Conservation (phyloP, 306 rosid species). For the Acacia crassicarpa region DNA sequence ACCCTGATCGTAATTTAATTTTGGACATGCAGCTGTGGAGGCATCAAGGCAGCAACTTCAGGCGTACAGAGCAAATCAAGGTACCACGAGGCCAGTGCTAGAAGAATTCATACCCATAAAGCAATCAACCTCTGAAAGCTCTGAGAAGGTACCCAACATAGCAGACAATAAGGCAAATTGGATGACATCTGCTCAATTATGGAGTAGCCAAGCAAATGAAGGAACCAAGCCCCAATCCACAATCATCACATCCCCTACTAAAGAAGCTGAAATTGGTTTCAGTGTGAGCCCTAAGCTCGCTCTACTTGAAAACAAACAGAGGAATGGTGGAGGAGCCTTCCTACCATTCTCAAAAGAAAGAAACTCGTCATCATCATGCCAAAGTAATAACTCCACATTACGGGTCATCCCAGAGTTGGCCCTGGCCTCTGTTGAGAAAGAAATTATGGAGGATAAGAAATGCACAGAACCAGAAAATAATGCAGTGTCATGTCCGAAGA, state of each 20-base stretch:
- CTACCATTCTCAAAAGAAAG: constrained; percentile 83
- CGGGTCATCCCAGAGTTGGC: constrained; percentile 74
- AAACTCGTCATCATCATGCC: constrained; percentile 21
- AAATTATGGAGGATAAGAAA: constrained; percentile 48
- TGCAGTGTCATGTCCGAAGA: constrained; percentile 38
- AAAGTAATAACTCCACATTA: constrained; percentile 27
- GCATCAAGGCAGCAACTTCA: constrained; percentile 81
- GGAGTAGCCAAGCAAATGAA: constrained; percentile 80
- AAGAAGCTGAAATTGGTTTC: constrained; percentile 58
- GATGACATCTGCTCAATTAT: constrained; percentile 95
- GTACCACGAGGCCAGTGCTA: constrained; percentile 68
- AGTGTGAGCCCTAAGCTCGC: constrained; percentile 58
- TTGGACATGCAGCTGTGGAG: constrained; percentile 69
- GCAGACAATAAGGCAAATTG: constrained; percentile 84
- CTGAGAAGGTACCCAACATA: constrained; percentile 51
- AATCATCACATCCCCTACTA: constrained; percentile 30
- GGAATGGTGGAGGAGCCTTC: constrained; percentile 90
- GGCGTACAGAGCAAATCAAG: constrained; percentile 57
- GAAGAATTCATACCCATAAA: constrained; percentile 96
- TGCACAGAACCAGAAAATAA: constrained; percentile 36
- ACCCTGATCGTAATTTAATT: neutral
- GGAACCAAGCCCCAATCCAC: constrained; percentile 54
- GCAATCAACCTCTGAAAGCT: constrained; percentile 56
- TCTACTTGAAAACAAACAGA: constrained; percentile 52
- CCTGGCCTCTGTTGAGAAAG: constrained; percentile 51